Base-by-base conservation (phyloP, 2,329 filamentous ascomycete genomes). In the Fusarium pseudocircinatum region DNA sequence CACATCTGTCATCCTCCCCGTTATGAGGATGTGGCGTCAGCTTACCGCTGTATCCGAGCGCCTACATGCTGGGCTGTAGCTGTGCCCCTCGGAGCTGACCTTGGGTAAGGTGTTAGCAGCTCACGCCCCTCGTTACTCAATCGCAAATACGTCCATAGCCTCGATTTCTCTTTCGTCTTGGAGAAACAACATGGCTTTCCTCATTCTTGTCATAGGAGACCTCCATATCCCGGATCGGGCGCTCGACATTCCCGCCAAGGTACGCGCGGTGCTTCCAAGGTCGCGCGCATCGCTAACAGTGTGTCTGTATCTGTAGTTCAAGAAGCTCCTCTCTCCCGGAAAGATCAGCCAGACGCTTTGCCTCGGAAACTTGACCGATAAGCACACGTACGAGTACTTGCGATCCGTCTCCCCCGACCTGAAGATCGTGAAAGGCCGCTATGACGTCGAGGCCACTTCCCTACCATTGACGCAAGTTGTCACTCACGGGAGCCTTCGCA, bases 181-280 rank as follows among this genome's bases (percentile, higher is more conserved):
- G 63, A 69, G 75, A 74, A 66, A 72, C 70, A 92, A 90, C 87
- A 94, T 96, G 86, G 94, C 94, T 74, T 94, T 96, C 84, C 88
- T 97, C 76, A 95, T 97, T 81, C 90, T 97, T 81, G 94, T 96
- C 80, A 94, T 97, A 77, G 94, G 94, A 82, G 95, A 97, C 85
- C 90, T 97, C 61, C 95, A 97, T 86, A 97, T 97, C 84, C 95
- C 95, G 78, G 95, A 97, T 84, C 89, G 95, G 82, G 95, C 94
- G 78, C 91, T 96, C 74, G 95, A 97, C 83, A 95, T 97, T 79
- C 95, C 95, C 67, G 88, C 92, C 82, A 97, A 97, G 91, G 94
- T 95, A 87, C 61, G 43, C 60, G 50, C 52, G 61, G 63, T 63
- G 46, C 60, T 69, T 32, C 53, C 46, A 57, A 61, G 60, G 54